Evolutionary conservation across 257 asterid genomes (phyloP), one percentile per base, ranked within the genome.

Genomic region (Salvia hispanica): DNA sequence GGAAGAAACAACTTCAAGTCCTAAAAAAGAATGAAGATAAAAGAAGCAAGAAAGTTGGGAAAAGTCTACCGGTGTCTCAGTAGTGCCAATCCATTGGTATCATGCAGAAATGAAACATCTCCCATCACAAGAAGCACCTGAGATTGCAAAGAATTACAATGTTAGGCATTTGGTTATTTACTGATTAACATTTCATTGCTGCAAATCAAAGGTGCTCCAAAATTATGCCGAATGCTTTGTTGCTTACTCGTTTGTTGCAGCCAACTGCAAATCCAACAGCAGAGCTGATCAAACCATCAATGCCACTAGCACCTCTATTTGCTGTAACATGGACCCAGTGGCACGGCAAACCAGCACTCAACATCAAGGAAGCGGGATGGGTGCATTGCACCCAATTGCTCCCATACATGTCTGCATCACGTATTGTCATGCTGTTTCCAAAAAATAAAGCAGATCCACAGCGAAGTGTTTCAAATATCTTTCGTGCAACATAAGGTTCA

Each of bases 361-460:
- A 66, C 82, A 76, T 75, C 62, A 74, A 69, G 18, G 87, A 66
- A 62, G 76, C 51, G 67, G 65, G 78, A 43, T 82, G 88, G 15
- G 79, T 72, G 70, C 78, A 66, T 52, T 82, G 81, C 77, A 76
- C 88, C 87, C 77, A 70, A 70, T 77, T 87, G 81, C 79, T 78
- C 13, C 91, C 95, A 54, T 85, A 94, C 95, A 87, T 94, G 81
- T 94, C 97, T 16, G 93, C 91, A 73, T 94, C 99, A 62, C 97
- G 97, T 65, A 94, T 74, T 9, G 99, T 86, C 99, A 94, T 94
- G 95, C 99, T 94, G 87, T 94, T 94, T 60, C 99, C 99, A 15
- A 84, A 71, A 81, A 94, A 94, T 64, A 94, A 58, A 70, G 99
- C 91, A 65, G 97, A 88, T 52, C 88, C 95, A 70, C 86, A 79